A percentile compares a stretch with the other conserved stretches of the same genome.
Conservation (phyloP, 495 filamentous ascomycete genomes). For the Talaromyces thailandensis region DNA sequence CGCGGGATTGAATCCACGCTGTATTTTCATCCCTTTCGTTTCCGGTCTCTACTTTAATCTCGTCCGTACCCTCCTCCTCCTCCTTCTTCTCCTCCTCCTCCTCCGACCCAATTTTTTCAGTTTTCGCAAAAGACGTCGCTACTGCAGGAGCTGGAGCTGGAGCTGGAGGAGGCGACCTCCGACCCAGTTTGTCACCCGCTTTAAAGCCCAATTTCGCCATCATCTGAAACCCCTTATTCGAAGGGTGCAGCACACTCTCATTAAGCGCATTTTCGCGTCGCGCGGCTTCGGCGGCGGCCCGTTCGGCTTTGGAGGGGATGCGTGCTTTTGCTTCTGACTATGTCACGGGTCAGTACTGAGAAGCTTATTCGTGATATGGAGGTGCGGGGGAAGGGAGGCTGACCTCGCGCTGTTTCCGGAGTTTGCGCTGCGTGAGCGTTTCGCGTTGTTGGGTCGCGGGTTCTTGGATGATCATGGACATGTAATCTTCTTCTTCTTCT, state of each 20-base stretch:
- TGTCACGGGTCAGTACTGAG: neutral
- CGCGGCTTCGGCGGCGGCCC: constrained; percentile 55
- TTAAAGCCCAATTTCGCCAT: constrained; percentile 95
- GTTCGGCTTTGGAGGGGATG: constrained; percentile 69
- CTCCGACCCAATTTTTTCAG: constrained; percentile 6
- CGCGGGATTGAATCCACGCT: constrained; percentile 20
- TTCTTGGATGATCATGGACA: constrained; percentile 54
- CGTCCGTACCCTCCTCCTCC: constrained; percentile 4
- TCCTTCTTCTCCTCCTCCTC: too few species aligned
- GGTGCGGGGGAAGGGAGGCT: neutral
- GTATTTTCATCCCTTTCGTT: neutral
- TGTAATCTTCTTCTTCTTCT: constrained; percentile 58
- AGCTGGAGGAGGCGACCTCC: constrained; percentile 13
- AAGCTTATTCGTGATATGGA: neutral
- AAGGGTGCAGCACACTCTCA: constrained; percentile 55
- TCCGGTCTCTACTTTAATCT: neutral
- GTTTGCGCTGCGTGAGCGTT: constrained; percentile 47
- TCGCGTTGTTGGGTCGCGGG: constrained; percentile 37
- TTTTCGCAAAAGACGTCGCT: constrained; percentile 7
- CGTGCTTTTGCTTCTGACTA: constrained; percentile 37
- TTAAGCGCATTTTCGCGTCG: constrained; percentile 68
- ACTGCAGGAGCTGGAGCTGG: neutral
- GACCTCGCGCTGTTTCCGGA: constrained; percentile 48
- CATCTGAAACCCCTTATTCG: constrained; percentile 80
- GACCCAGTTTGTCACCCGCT: constrained; percentile 61